Evolutionary conservation across 305 asterid species (phyloP).

Genomic region (Fraxinus baroniana): DNA sequence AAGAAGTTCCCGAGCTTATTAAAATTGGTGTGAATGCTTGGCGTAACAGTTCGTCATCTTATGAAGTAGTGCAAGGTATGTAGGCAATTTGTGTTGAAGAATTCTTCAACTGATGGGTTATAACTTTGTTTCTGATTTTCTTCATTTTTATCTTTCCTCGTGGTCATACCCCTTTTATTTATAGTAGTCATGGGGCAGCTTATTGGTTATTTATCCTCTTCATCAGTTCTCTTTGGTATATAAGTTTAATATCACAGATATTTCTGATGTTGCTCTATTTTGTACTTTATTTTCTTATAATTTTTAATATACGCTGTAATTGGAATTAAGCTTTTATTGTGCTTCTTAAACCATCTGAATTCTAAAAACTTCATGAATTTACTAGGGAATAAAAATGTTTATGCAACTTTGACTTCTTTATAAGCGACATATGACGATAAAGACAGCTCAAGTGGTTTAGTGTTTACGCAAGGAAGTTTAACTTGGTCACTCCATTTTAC

Average conservation of each 20-base stretch:
- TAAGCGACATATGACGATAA: background rate
- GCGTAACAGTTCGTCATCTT: constrained; percentile 60
- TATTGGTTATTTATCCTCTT: background rate
- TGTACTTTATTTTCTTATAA: background rate
- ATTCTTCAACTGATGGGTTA: constrained; percentile 7
- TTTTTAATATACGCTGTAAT: background rate
- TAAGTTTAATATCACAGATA: background rate
- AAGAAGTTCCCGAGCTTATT: constrained; percentile 71
- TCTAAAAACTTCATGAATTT: background rate
- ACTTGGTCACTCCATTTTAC: background rate
- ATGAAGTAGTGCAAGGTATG: constrained; percentile 80
- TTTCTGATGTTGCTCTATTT: background rate
- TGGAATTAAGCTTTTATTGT: background rate
- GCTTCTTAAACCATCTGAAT: background rate
- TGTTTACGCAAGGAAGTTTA: background rate
- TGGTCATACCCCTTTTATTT: background rate
- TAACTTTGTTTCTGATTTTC: constrained; percentile 8
- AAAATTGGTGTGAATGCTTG: constrained; percentile 72
- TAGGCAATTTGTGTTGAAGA: background rate
- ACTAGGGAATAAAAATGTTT: background rate
- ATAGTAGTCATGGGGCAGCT: background rate
- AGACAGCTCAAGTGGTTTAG: background rate
- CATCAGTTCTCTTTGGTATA: constrained; percentile 1
- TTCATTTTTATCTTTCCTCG: background rate
- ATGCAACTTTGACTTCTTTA: background rate